These are phyloP conservation scores for Skeletonema marinoi DNA, from an alignment of 108 stramenopile genomes.

Conservation along the genomic window DNA sequence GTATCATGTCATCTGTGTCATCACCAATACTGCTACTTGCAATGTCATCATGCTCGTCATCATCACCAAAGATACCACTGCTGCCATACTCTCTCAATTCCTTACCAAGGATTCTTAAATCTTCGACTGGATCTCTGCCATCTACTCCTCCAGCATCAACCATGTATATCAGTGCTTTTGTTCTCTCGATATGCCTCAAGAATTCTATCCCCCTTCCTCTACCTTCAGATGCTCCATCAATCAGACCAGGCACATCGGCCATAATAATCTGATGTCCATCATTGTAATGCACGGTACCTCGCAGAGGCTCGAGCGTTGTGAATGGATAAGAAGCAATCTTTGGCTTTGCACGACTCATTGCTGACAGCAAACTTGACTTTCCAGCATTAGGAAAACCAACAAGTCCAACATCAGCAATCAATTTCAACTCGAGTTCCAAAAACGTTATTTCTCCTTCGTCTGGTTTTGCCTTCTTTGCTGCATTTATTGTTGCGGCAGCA, in stretches of 20 bases:
- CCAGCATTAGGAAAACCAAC: constrained; percentile 99
- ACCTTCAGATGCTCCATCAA: constrained; percentile 93
- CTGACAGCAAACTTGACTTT: constrained; percentile 88
- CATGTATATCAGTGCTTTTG: constrained; percentile 53
- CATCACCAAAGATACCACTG: constrained; percentile 33
- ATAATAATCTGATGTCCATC: constrained; percentile 84
- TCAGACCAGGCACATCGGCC: constrained; percentile 97
- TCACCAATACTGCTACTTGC: constrained; percentile 20
- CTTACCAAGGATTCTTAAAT: constrained; percentile 67
- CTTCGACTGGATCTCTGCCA: constrained; percentile 70
- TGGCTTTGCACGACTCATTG: constrained; percentile 90
- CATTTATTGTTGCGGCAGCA: constrained; percentile 28
- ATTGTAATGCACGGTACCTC: constrained; percentile 86
- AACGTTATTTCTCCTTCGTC: constrained; percentile 51
- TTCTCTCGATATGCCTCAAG: constrained; percentile 77
- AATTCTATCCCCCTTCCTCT: constrained; percentile 95
- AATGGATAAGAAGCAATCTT: constrained; percentile 97
- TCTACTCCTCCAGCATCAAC: constrained; percentile 83
- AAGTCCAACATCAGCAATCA: constrained; percentile 96
- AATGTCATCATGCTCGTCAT: constrained; percentile 4
- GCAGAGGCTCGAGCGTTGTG: constrained; percentile 94
- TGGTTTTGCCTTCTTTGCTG: constrained; percentile 51
- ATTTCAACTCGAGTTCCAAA: constrained; percentile 92
- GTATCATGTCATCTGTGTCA: constrained; percentile 39
- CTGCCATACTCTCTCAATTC: constrained; percentile 75